These are phyloP conservation scores for Cladosporium sp. DNA, from an alignment of 2,329 filamentous ascomycete species.

Conservation along the genomic window DNA sequence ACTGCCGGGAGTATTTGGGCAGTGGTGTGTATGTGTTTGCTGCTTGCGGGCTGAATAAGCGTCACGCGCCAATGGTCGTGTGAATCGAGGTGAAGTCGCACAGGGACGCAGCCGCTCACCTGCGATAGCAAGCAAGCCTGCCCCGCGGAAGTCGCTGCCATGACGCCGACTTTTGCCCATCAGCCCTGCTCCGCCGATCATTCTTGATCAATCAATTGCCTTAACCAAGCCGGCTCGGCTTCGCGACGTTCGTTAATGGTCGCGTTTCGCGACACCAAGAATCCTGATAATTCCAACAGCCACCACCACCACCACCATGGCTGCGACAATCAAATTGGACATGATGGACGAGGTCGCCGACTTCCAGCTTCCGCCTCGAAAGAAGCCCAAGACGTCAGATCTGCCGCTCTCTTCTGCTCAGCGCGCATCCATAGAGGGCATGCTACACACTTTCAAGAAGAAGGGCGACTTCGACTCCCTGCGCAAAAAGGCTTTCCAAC, in stretches of 20 bases:
- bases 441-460: constrained; percentile 81
- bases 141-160: background rate
- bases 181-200: background rate
- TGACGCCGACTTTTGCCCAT: background rate
- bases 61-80: constrained; percentile 12
- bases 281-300: background rate
- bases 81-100: constrained; percentile 9
- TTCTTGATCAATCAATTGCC: background rate
- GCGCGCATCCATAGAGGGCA: constrained; percentile 66
- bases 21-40: background rate
- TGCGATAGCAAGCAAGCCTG: background rate
- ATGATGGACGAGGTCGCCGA: constrained; percentile 24
- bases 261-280: background rate
- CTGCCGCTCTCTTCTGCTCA: constrained; percentile 71
- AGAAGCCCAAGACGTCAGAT: constrained; percentile 69
- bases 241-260: background rate
- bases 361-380: constrained; percentile 36
- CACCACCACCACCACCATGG: constrained; percentile 15
- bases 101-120: background rate
- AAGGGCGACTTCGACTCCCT: constrained; percentile 77
- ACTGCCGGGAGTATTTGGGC: background rate
- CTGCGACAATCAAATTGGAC: constrained; percentile 12
- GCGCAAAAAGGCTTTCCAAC: constrained; percentile 71
- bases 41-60: constrained; percentile 8
- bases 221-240: background rate